These are phyloP conservation scores for Metschnikowia baotianmanensis DNA, from an alignment of 805 yeast species.

Conservation along the genomic window DNA sequence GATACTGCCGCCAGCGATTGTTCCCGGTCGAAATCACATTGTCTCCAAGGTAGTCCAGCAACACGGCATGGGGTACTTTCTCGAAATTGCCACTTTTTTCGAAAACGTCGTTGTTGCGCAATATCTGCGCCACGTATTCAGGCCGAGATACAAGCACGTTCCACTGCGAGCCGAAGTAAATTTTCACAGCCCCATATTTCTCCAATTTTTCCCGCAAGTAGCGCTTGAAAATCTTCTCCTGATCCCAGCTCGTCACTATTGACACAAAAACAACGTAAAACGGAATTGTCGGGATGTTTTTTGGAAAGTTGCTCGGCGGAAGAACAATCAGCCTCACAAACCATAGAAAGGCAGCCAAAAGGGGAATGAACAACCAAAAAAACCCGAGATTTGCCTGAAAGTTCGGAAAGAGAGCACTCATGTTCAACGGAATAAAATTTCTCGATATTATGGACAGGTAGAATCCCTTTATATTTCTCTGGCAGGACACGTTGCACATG, in stretches of 20 bases:
- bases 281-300: conserved; percentile 57
- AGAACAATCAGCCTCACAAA: conserved; percentile 21
- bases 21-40: conserved; percentile 62
- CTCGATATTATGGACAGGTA: too few species aligned
- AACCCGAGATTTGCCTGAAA: too few species aligned
- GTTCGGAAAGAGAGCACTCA: too few species aligned
- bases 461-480: too few species aligned
- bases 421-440: too few species aligned
- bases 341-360: neutral
- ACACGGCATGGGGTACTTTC: conserved; percentile 54
- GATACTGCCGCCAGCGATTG: conserved; percentile 46
- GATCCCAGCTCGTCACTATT: conserved; percentile 44
- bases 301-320: conserved; percentile 53
- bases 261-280: conserved; percentile 55
- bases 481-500: too few species aligned
- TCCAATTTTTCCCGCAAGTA: conserved; percentile 47
- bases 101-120: conserved; percentile 48
- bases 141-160: conserved; percentile 53
- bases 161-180: conserved; percentile 62
- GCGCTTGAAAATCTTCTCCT: conserved; percentile 42
- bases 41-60: conserved; percentile 57
- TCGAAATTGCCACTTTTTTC: conserved; percentile 61
- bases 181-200: conserved; percentile 55
- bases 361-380: neutral
- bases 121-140: conserved; percentile 42